Conservation (phyloP, 139 green algal genomes). For the Eudorina sp. region DNA sequence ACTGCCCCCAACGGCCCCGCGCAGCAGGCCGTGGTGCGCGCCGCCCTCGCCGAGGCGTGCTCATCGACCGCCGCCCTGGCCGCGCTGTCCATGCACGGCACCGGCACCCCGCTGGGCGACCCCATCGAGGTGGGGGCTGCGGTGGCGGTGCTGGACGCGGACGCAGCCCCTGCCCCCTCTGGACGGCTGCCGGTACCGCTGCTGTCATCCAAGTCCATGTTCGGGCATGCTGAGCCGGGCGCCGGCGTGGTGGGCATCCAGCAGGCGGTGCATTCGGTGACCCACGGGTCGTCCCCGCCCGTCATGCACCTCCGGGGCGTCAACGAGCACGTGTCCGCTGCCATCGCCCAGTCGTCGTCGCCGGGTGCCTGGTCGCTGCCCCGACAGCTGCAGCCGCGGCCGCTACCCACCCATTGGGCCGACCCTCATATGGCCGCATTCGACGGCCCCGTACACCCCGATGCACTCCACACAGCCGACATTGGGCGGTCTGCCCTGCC, state of each 20-base stretch:
- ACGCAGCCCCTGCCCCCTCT: neutral
- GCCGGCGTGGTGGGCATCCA: constrained; percentile 70
- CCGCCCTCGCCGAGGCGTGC: constrained; percentile 56
- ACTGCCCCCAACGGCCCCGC: constrained; percentile 90
- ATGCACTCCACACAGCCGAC: no score
- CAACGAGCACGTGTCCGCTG: constrained; percentile 72
- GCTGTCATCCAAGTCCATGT: constrained; percentile 73
- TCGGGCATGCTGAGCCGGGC: constrained; percentile 85
- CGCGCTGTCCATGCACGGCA: constrained; percentile 82
- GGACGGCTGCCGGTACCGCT: constrained; percentile 54
- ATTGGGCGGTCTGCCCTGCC: no score
- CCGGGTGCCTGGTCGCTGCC: constrained; percentile 13
- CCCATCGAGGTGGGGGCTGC: constrained; percentile 82
- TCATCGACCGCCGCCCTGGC: constrained; percentile 1
- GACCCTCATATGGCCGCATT: no score
- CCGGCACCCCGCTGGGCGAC: constrained; percentile 83
- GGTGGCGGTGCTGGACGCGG: constrained; percentile 11
- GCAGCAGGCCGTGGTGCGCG: constrained; percentile 82
- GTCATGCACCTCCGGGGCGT: constrained; percentile 76
- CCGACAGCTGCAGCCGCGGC: constrained; percentile 17
- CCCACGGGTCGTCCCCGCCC: neutral
- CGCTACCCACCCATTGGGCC: neutral
- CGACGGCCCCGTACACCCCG: no score
- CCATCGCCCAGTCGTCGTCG: constrained; percentile 33
- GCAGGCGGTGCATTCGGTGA: neutral